Evolutionary conservation across 1,139 yeast genomes (phyloP), one percentile per base, ranked within the genome.

Genomic region (Zygoascus meyerae): DNA sequence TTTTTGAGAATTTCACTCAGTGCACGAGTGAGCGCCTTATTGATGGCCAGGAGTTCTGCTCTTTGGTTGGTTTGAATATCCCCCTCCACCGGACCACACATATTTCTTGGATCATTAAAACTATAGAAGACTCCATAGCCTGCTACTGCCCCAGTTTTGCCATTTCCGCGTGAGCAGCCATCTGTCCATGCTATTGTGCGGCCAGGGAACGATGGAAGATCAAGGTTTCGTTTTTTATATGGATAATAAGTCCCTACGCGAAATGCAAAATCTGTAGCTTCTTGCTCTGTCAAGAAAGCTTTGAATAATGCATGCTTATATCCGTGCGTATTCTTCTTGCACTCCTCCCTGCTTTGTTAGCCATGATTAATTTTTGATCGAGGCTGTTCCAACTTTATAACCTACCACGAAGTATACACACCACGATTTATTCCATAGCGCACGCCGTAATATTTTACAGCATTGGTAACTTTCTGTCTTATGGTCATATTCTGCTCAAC

Each of bases 121-220:
- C 87, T 90, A 61, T 76, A 86, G 60, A 69, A 86, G 0, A 83
- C 86, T 14, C 95, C 96, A 58, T 75, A 79, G 0, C 95, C 95
- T 0, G 87, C 86, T 10, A 61, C 51, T 1, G 72, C 68, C 6
- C 62, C 59, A 0, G 48, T 43, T 26, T 60, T 61, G 1, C 85
- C 85, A 53, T 81, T 80, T 5, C 75, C 72, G 34, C 76, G 63
- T 0, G 81, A 72, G 1, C 92, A 83, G 0, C 95, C 95, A 62
- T 86, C 95, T 12, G 85, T 81, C 57, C 75, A 86, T 2, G 84
- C 66, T 5, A 34, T 14, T 16, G 16, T 32, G n/a, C 26, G 43
- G 6, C 33, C 33, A 7, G 43, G 43, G 11, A 5, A 12, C 12
- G 16, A 21, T 21, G 26, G 26, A 21, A 21, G 26, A 21, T 21